A percentile compares a stretch with the other conserved stretches of the same genome.
phyloP scores from a whole-genome alignment of 169 alveolate genomes.

The Babesia gibsoni region DNA sequence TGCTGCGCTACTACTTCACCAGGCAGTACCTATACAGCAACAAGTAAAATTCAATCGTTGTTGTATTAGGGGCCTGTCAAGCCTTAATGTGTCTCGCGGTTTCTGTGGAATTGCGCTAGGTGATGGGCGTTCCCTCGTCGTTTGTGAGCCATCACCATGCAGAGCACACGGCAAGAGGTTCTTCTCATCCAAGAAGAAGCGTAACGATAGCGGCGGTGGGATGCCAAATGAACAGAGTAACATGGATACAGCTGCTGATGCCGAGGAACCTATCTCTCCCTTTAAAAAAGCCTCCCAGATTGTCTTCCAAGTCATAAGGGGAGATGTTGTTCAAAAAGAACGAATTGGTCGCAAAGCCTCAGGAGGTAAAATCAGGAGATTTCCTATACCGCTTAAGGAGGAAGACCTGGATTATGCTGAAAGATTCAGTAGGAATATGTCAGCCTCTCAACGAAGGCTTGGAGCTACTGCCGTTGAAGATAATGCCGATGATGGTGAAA shows the following conservation, averaged over 20 bases:
- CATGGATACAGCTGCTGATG: constrained; percentile 5
- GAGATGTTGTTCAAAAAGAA: constrained; percentile 4
- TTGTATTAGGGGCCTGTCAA: too few species aligned
- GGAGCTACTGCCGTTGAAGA: background rate
- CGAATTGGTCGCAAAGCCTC: constrained; percentile 47
- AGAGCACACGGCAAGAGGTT: too few species aligned
- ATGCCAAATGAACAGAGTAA: background rate
- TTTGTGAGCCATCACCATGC: too few species aligned
- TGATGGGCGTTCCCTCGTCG: too few species aligned
- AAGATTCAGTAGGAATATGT: background rate
- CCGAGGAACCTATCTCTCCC: too few species aligned
- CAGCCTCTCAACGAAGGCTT: too few species aligned
- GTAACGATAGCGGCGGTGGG: background rate
- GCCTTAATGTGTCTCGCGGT: too few species aligned
- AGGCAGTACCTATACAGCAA: too few species aligned
- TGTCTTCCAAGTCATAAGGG: constrained; percentile 20
- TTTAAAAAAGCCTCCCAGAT: constrained; percentile 3
- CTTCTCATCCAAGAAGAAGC: constrained; percentile 13
- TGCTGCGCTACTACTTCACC: too few species aligned
- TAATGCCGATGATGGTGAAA: background rate
- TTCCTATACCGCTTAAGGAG: constrained; percentile 47
- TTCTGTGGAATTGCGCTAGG: too few species aligned
- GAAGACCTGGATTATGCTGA: background rate
- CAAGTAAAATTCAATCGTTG: too few species aligned
- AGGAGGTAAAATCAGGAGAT: constrained; percentile 42